Evolutionary conservation across 768 basidiomycete species (phyloP).

Genomic region (Hygrophorus pudorinus): DNA sequence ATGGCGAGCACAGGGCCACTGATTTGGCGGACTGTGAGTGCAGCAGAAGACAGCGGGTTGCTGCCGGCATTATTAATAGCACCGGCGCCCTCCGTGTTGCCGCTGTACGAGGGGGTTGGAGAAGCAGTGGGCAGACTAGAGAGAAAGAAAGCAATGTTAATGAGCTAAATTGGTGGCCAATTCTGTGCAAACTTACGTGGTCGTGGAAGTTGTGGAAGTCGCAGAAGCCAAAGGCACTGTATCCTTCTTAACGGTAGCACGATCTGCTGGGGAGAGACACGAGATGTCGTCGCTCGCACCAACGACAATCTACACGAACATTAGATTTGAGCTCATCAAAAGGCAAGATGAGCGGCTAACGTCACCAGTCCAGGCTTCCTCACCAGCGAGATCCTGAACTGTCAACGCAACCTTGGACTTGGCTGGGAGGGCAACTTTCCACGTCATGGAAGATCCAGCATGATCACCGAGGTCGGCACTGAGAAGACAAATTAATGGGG

Average conservation of each 20-base stretch:
- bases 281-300: constrained; percentile 26
- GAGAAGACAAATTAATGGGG: constrained; percentile 4
- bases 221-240: background rate
- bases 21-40: constrained; percentile 25
- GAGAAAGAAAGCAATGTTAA: background rate
- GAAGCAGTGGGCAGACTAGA: background rate
- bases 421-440: constrained; percentile 35
- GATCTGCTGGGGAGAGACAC: constrained; percentile 20
- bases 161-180: constrained; percentile 4
- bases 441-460: constrained; percentile 31
- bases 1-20: constrained; percentile 32
- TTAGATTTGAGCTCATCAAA: background rate
- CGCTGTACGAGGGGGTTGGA: constrained; percentile 6
- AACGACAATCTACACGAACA: constrained; percentile 27
- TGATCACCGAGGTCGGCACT: constrained; percentile 57
- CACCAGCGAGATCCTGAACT: constrained; percentile 37
- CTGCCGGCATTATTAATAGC: constrained; percentile 39
- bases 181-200: background rate
- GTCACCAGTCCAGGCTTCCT: constrained; percentile 58
- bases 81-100: constrained; percentile 19
- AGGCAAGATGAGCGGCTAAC: constrained; percentile 31
- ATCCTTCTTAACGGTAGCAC: constrained; percentile 2
- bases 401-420: constrained; percentile 42
- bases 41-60: constrained; percentile 25
- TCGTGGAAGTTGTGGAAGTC: constrained; percentile 6